These are phyloP conservation scores for Hypoxylon sp. DNA, from an alignment of 2,329 filamentous ascomycete genomes.

Conservation along the genomic window DNA sequence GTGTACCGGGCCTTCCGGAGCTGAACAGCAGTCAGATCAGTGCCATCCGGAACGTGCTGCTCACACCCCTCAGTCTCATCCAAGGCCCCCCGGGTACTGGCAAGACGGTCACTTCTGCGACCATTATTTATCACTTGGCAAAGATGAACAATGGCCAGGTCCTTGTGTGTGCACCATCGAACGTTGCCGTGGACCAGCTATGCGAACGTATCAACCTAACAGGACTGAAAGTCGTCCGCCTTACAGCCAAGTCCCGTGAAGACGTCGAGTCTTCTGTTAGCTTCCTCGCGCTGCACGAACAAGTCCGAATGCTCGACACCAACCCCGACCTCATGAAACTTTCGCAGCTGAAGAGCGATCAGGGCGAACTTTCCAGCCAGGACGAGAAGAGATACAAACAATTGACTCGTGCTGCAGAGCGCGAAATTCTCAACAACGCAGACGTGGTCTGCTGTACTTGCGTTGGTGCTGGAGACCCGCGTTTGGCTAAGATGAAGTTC, in stretches of 20 bases:
- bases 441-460: conserved; percentile 99
- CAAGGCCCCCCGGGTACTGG: conserved; percentile 97
- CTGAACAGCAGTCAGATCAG: conserved; percentile 96
- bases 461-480: conserved; percentile 95
- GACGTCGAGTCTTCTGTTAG: conserved; percentile 99
- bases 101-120: conserved; percentile 98
- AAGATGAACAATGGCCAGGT: conserved; percentile 97
- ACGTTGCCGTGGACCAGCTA: conserved; percentile 97
- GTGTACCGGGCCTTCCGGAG: conserved; percentile 91
- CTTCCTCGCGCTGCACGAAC: conserved; percentile 94
- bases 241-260: conserved; percentile 98
- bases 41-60: conserved; percentile 93
- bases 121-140: conserved; percentile 96
- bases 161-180: conserved; percentile 95
- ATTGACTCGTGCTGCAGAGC: conserved; percentile 91
- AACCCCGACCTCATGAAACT: conserved; percentile 94
- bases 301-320: conserved; percentile 97
- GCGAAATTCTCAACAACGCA: conserved; percentile 93
- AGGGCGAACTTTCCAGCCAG: conserved; percentile 91
- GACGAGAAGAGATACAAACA: conserved; percentile 99
- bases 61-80: conserved; percentile 93
- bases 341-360: conserved; percentile 89
- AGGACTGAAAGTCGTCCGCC: conserved; percentile 93
- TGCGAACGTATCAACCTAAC: conserved; percentile 97
- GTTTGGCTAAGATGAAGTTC: conserved; percentile 97